Evolutionary conservation across 257 asterid genomes (phyloP), one percentile per base, ranked within the genome.

Genomic region (Knoxia roxburghii): DNA sequence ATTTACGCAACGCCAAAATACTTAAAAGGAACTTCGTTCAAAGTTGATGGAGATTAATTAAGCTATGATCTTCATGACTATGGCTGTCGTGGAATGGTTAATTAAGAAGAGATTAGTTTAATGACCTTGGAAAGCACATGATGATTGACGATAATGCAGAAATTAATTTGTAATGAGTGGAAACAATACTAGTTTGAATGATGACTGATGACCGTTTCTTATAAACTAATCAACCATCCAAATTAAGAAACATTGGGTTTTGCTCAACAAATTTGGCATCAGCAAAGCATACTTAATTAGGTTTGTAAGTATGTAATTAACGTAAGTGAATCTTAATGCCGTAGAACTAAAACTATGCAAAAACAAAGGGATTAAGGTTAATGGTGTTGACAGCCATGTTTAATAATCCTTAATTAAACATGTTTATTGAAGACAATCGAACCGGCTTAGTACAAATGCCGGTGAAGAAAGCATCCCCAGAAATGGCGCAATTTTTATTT

Each of bases 321-420:
- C 55, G 5, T 15, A 13, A 69, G 65, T 56, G 72, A 68, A 68
- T 40, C 65, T 56, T n/a, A 56, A 55, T 68, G 65, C 65, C 72
- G 56, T 65, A 65, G 60, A 51, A 32, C 18, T 23, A 32, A 35
- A 59, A 15, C 49, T 41, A 41, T 1, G 6, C 26, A 21, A 61
- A 48, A 21, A 49, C 35, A 56, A n/a, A n/a, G n/a, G n/a, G n/a
- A 56, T 8, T 27, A 54, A 57, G 18, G 6, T 27, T 14, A 40
- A 2, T 2, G 48, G 4, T 37, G 41, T 29, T 41, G 41, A 23
- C 29, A 43, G 21, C 68, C 39, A 30, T 14, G 6, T 8, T 35
- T 24, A 27, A 20, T 55, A 21, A 26, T 24, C n/a, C n/a, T 55
- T 2, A 53, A 24, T 24, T 24, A 4, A 37, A 55, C 35, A 54